A percentile compares a stretch with the other conserved stretches of the same genome.
Conservation (phyloP, 805 yeast species). For the Kazachstania martiniae region DNA sequence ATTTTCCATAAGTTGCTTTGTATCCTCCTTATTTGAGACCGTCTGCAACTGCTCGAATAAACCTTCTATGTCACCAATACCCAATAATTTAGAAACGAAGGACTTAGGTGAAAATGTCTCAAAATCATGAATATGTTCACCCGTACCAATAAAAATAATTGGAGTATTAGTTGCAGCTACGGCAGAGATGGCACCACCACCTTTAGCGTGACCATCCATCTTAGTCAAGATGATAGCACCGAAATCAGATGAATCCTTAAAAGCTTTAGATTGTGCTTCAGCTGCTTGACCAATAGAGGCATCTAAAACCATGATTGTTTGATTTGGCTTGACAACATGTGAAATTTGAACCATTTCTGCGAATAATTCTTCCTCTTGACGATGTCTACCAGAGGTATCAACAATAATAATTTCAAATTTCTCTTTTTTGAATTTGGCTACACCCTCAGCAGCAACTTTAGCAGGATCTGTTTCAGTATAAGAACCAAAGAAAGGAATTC, state of each 20-base stretch:
- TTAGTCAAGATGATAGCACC: conserved; percentile 93
- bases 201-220: conserved; percentile 98
- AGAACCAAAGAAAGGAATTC: conserved; percentile 89
- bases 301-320: conserved; percentile 94
- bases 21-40: conserved; percentile 66
- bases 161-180: conserved; percentile 97
- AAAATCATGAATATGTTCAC: conserved; percentile 89
- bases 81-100: conserved; percentile 82
- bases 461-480: conserved; percentile 95
- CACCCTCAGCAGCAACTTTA: conserved; percentile 84
- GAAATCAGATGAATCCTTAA: conserved; percentile 84
- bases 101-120: conserved; percentile 85
- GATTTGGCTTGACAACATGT: conserved; percentile 80
- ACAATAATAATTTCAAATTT: conserved; percentile 89
- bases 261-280: conserved; percentile 86
- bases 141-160: conserved; percentile 92
- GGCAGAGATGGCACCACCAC: conserved; percentile 99
- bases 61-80: conserved; percentile 92
- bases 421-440: conserved; percentile 78
- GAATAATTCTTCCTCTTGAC: conserved; percentile 84
- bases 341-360: conserved; percentile 92
- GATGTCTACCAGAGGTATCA: conserved; percentile 96
- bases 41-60: conserved; percentile 84
- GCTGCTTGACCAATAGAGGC: conserved; percentile 99
- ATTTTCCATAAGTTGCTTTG: conserved; percentile 83